Evolutionary conservation across 306 rosid genomes (phyloP).

Genomic region (Dryas drummondii): DNA sequence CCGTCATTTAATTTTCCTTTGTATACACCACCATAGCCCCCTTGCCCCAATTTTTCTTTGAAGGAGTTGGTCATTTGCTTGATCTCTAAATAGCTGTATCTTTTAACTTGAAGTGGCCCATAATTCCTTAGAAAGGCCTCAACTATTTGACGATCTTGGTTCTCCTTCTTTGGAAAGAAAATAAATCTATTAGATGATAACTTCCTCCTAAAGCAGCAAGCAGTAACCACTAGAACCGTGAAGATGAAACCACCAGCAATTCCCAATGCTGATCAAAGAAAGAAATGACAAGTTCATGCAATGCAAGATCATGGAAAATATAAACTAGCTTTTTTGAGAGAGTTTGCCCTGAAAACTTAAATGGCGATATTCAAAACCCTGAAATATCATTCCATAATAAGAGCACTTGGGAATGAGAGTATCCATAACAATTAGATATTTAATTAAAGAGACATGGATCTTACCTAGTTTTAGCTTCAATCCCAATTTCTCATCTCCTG

Average conservation of each 20-base stretch:
- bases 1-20: conserved; percentile 34
- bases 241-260: background rate
- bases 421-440: background rate
- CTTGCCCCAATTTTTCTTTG: conserved; percentile 36
- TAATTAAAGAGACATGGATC: background rate
- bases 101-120: conserved; percentile 19
- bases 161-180: background rate
- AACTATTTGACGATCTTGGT: background rate
- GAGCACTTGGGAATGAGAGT: too few species aligned
- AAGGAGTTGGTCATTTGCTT: conserved; percentile 37
- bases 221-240: background rate
- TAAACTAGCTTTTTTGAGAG: too few species aligned
- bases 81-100: conserved; percentile 27
- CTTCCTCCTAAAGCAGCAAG: background rate
- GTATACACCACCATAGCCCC: conserved; percentile 40
- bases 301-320: too few species aligned
- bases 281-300: too few species aligned
- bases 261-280: too few species aligned
- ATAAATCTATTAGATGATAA: background rate
- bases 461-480: background rate
- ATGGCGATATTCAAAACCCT: background rate
- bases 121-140: conserved; percentile 20
- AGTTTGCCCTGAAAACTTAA: too few species aligned
- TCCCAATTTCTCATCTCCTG: background rate
- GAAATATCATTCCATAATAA: too few species aligned